These are phyloP conservation scores for Penicillium sp. DNA, from an alignment of 2,329 filamentous ascomycete species.

Conservation along the genomic window DNA sequence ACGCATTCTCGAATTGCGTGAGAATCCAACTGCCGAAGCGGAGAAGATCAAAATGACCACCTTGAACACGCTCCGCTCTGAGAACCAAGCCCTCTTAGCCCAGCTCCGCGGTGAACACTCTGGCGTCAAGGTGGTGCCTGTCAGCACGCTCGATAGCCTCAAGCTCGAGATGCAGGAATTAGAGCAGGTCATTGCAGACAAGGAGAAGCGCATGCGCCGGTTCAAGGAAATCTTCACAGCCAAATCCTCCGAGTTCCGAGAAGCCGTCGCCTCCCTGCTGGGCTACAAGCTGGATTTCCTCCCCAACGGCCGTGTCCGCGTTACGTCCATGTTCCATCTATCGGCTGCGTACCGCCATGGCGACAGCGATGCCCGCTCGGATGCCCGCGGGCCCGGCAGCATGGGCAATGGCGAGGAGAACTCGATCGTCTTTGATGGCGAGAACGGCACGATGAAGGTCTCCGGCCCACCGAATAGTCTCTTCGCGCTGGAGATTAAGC, in stretches of 20 bases:
- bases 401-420: constrained; percentile 55
- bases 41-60: constrained; percentile 84
- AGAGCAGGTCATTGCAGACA: constrained; percentile 66
- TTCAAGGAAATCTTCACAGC: constrained; percentile 90
- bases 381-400: constrained; percentile 48
- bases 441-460: constrained; percentile 97
- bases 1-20: constrained; percentile 79
- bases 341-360: constrained; percentile 52
- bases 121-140: constrained; percentile 67
- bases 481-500: constrained; percentile 82
- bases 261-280: constrained; percentile 86
- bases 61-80: constrained; percentile 72
- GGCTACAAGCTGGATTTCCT: constrained; percentile 96
- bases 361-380: constrained; percentile 59
- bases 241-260: constrained; percentile 92
- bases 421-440: constrained; percentile 80
- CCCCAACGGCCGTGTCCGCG: constrained; percentile 93
- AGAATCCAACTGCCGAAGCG: constrained; percentile 86
- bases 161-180: constrained; percentile 74
- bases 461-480: constrained; percentile 82
- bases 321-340: constrained; percentile 82
- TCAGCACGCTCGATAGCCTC: constrained; percentile 72
- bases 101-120: constrained; percentile 61
- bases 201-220: constrained; percentile 78
- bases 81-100: constrained; percentile 79